phyloP scores from a whole-genome alignment of 352 stramenopile species.

The Pythium diclinum region DNA sequence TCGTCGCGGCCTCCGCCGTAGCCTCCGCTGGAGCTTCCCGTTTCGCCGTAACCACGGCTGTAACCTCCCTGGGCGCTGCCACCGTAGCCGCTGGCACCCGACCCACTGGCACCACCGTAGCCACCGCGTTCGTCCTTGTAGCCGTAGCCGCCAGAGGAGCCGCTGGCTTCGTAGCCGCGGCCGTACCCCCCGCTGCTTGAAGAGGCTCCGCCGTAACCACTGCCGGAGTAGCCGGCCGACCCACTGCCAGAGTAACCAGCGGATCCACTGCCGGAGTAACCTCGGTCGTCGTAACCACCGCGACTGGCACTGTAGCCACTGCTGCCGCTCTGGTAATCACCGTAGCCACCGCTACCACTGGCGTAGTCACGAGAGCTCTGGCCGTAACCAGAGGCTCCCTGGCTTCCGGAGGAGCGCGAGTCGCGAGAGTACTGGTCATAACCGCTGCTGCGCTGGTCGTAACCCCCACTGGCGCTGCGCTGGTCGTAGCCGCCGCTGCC shows the following conservation, averaged over 20 bases:
- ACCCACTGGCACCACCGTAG: constrained; percentile 19
- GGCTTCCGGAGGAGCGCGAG: constrained; percentile 22
- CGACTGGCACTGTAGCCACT: constrained; percentile 24
- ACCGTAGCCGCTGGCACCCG: constrained; percentile 10
- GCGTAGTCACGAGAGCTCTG: constrained; percentile 26
- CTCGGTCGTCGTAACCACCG: constrained; percentile 30
- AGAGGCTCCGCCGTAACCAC: constrained; percentile 22
- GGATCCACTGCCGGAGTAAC: constrained; percentile 15
- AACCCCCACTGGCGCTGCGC: constrained; percentile 14
- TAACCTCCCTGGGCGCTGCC: constrained; percentile 8
- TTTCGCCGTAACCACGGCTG: constrained; percentile 18
- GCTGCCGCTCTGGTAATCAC: constrained; percentile 16
- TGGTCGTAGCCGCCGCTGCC: constrained; percentile 30
- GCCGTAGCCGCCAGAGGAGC: constrained; percentile 16
- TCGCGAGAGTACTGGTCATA: constrained; percentile 24
- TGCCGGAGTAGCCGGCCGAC: constrained; percentile 4
- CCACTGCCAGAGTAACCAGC: constrained; percentile 16
- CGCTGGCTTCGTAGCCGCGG: constrained; percentile 18
- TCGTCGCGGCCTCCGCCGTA: constrained; percentile 29
- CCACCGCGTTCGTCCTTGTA: constrained; percentile 28
- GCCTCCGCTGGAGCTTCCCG: constrained; percentile 6
- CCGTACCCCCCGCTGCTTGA: constrained; percentile 21
- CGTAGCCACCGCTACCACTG: constrained; percentile 23
- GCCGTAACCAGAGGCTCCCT: constrained; percentile 25
- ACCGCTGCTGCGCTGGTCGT: constrained; percentile 10